These are phyloP conservation scores for Tylopilus plumbeoviolaceoides DNA, from an alignment of 768 basidiomycete species.

Conservation along the genomic window DNA sequence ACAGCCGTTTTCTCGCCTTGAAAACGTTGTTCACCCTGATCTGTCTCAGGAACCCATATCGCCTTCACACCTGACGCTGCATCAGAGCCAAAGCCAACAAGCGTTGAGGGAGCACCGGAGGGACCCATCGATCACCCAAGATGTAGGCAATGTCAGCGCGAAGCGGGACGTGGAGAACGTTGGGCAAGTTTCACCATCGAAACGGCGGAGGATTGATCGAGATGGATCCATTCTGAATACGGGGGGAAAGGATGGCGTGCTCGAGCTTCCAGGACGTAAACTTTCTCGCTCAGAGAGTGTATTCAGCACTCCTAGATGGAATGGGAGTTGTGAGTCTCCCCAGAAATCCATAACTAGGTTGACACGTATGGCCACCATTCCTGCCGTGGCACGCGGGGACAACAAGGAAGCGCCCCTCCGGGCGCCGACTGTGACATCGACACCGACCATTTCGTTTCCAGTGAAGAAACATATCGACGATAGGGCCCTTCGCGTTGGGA, in stretches of 20 bases:
- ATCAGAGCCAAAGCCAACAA: not conserved
- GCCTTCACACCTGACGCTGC: not conserved
- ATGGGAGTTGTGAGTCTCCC: not conserved
- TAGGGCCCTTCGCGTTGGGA: not conserved
- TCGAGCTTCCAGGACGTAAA: not conserved
- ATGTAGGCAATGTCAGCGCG: not conserved
- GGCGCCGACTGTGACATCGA: not conserved
- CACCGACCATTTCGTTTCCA: constrained; percentile 19
- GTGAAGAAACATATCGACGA: constrained; percentile 13
- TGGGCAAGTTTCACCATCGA: not conserved
- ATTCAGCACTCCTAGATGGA: not conserved
- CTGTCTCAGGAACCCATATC: not conserved
- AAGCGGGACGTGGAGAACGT: constrained; percentile 5
- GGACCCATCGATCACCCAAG: not conserved
- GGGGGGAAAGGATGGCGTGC: not conserved
- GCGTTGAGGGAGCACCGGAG: not conserved
- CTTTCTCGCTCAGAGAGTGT: not conserved
- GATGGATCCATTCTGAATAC: not conserved
- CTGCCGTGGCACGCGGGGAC: not conserved
- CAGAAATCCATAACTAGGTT: not conserved
- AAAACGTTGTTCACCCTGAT: constrained; percentile 11
- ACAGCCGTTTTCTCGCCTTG: constrained; percentile 15
- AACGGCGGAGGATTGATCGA: constrained; percentile 17
- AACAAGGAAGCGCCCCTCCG: not conserved
- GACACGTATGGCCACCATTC: not conserved